phyloP scores from a whole-genome alignment of 805 yeast species.

The Kodamaea neixiangensis region DNA sequence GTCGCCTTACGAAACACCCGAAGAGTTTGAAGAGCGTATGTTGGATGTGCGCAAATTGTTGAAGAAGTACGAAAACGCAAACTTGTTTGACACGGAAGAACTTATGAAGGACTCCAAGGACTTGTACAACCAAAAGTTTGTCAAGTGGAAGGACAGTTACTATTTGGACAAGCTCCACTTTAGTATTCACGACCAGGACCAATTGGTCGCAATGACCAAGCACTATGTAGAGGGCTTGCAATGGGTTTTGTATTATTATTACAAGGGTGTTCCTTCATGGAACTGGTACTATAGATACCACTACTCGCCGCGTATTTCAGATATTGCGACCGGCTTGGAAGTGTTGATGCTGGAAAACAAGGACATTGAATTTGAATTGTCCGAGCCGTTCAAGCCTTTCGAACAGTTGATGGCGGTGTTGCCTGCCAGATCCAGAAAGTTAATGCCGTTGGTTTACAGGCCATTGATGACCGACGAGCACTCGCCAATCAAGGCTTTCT shows the following conservation, averaged over 20 bases:
- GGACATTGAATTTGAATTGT: slow-evolving; percentile 59
- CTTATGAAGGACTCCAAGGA: slow-evolving; percentile 50
- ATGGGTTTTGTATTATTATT: slow-evolving; percentile 93
- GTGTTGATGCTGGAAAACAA: slow-evolving; percentile 39
- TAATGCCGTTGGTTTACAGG: slow-evolving; percentile 79
- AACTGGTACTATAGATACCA: slow-evolving; percentile 90
- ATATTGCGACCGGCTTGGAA: slow-evolving; percentile 71
- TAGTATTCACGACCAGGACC: slow-evolving; percentile 58
- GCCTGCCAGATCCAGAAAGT: slow-evolving; percentile 83
- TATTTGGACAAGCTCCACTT: slow-evolving; percentile 80
- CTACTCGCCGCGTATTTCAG: slow-evolving; percentile 93
- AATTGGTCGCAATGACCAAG: slow-evolving; percentile 63
- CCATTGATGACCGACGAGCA: slow-evolving; percentile 80
- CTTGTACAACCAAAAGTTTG: slow-evolving; percentile 72
- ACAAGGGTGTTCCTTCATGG: slow-evolving; percentile 92
- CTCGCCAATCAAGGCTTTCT: slow-evolving; percentile 88
- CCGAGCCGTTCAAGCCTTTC: slow-evolving; percentile 85
- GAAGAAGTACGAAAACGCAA: slow-evolving; percentile 66
- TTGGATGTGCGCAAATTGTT: slow-evolving; percentile 52
- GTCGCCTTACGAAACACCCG: slow-evolving; percentile 65
- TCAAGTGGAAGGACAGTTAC: slow-evolving; percentile 82
- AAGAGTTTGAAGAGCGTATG: slow-evolving; percentile 58
- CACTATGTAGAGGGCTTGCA: slow-evolving; percentile 93
- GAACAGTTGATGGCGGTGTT: slow-evolving; percentile 97
- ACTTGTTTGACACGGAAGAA: slow-evolving; percentile 61